Conservation (phyloP, 106 monocot species). For the Gastrodia elata region DNA sequence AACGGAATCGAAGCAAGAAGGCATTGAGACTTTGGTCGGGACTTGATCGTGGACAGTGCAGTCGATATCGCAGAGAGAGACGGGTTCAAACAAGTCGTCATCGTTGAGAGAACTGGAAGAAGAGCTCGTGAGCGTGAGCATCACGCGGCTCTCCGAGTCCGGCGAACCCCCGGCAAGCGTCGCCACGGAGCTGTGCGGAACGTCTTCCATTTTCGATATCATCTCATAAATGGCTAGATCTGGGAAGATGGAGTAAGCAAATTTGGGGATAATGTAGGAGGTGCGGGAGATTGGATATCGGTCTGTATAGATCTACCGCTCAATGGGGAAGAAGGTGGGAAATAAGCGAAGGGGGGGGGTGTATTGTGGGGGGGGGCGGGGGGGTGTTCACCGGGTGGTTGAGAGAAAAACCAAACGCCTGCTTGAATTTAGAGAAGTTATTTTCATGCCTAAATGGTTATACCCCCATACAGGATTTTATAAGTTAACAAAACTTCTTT, state of each 20-base stretch:
- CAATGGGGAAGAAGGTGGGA: not conserved
- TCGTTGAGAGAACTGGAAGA: conserved; percentile 32
- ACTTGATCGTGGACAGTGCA: not conserved
- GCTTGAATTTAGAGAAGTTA: no score
- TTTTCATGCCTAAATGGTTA: no score
- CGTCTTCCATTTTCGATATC: conserved; percentile 28
- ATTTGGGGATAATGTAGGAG: not conserved
- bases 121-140: conserved; percentile 21
- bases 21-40: conserved; percentile 9
- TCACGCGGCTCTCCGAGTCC: conserved; percentile 10
- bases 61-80: conserved; percentile 53
- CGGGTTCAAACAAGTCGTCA: conserved; percentile 73
- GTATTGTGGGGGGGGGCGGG: no score
- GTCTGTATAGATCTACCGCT: not conserved
- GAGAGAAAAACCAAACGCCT: no score
- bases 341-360: not conserved
- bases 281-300: not conserved
- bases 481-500: no score
- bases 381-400: no score
- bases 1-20: conserved; percentile 18
- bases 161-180: conserved; percentile 10
- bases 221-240: not conserved
- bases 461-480: no score
- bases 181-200: conserved; percentile 4
- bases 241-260: not conserved